Conservation (phyloP, 148 eudicot species). For the Cornus kousa region DNA sequence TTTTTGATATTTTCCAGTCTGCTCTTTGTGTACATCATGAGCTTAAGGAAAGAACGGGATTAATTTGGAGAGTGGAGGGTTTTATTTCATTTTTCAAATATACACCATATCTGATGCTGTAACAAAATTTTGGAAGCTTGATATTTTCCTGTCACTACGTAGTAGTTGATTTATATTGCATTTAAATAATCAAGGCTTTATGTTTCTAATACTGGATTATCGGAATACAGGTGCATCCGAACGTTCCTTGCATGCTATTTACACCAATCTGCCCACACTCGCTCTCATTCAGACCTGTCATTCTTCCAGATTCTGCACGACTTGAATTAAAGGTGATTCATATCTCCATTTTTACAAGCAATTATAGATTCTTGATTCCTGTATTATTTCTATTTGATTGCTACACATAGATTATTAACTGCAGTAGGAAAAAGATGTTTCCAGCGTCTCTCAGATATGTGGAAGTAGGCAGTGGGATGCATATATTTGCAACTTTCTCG, state of each 20-base stretch:
- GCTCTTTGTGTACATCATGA: not conserved
- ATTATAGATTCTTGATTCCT: not conserved
- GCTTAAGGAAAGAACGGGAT: not conserved
- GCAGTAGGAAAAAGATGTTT: not conserved
- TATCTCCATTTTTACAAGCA: not conserved
- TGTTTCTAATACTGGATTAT: conserved; percentile 16
- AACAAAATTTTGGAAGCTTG: not conserved
- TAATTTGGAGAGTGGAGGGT: not conserved
- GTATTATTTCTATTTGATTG: not conserved
- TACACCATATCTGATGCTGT: not conserved
- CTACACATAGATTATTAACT: not conserved
- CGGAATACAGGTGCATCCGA: conserved; percentile 88
- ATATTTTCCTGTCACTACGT: not conserved
- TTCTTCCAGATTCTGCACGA: conserved; percentile 96
- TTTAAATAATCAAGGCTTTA: not conserved
- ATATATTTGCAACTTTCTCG: not conserved
- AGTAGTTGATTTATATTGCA: not conserved
- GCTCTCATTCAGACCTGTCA: conserved; percentile 97
- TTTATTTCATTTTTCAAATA: not conserved
- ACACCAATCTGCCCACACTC: conserved; percentile 99
- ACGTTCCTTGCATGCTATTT: conserved; percentile 98
- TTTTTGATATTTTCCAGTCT: not conserved
- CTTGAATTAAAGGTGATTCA: conserved; percentile 78
- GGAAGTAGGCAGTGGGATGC: not conserved
- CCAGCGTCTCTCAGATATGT: not conserved